Evolutionary conservation across 2,329 filamentous ascomycete genomes (phyloP).

Genomic region (Nemania sp.): DNA sequence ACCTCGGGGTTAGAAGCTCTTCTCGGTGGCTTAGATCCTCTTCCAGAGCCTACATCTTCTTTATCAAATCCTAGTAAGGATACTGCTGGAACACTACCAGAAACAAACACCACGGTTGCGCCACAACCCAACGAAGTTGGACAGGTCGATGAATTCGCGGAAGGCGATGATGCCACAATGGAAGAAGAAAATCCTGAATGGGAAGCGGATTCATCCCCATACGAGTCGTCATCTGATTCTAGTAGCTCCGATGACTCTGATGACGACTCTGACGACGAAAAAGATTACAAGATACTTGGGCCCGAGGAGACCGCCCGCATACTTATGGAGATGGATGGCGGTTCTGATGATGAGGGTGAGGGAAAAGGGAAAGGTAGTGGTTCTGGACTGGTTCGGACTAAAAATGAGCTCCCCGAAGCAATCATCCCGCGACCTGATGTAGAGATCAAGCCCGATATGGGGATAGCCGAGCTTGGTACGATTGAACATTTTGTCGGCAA

Average conservation of each 20-base stretch:
- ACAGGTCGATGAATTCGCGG: background rate
- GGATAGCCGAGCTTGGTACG: slow-evolving; percentile 73
- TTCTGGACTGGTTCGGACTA: slow-evolving; percentile 66
- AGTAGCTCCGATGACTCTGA: slow-evolving; percentile 62
- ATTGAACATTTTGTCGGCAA: slow-evolving; percentile 80
- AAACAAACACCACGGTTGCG: background rate
- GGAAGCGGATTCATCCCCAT: slow-evolving; percentile 79
- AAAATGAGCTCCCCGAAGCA: slow-evolving; percentile 75
- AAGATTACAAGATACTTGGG: slow-evolving; percentile 68
- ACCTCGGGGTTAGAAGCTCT: slow-evolving; percentile 40
- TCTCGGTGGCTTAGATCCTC: slow-evolving; percentile 37
- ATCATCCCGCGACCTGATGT: slow-evolving; percentile 75
- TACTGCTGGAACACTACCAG: background rate
- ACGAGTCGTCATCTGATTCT: slow-evolving; percentile 67
- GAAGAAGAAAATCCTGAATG: slow-evolving; percentile 68
- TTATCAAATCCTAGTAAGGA: slow-evolving; percentile 2
- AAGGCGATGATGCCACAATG: slow-evolving; percentile 1
- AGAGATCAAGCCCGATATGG: slow-evolving; percentile 74
- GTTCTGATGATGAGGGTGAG: slow-evolving; percentile 76
- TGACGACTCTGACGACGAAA: slow-evolving; percentile 55
- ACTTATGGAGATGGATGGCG: slow-evolving; percentile 80
- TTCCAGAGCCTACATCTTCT: slow-evolving; percentile 20
- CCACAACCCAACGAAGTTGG: background rate
- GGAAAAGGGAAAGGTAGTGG: slow-evolving; percentile 51
- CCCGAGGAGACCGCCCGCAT: slow-evolving; percentile 83